A percentile compares a stretch with the other conserved stretches of the same genome.
Evolutionary conservation across 2,329 filamentous ascomycete species (phyloP).

Genomic region (Thelonectria rubi): DNA sequence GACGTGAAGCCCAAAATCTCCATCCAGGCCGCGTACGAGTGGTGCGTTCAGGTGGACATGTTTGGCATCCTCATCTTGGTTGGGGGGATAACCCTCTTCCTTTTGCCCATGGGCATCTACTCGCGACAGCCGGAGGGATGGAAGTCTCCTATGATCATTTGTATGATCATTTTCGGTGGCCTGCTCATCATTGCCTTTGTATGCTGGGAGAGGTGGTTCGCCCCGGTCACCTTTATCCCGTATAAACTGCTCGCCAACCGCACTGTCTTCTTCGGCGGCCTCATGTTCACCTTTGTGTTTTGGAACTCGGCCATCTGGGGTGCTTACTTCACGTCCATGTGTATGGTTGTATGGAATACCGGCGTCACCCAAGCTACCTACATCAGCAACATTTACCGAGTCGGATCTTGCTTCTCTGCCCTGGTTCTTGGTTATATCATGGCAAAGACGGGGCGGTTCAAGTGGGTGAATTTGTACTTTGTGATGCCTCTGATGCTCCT

Average conservation of each 20-base stretch:
- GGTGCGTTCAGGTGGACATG: slow-evolving; percentile 67
- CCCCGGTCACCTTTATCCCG: slow-evolving; percentile 65
- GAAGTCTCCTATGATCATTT: slow-evolving; percentile 60
- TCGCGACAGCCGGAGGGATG: slow-evolving; percentile 54
- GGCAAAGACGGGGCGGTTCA: slow-evolving; percentile 58
- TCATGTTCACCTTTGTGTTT: slow-evolving; percentile 51
- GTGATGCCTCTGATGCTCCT: slow-evolving; percentile 64
- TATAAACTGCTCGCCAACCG: slow-evolving; percentile 46
- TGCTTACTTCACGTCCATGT: slow-evolving; percentile 52
- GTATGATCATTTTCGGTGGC: slow-evolving; percentile 66
- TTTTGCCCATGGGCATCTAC: slow-evolving; percentile 73
- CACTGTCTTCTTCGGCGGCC: slow-evolving; percentile 50
- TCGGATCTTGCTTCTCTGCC: slow-evolving; percentile 48
- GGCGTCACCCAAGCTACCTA: slow-evolving; percentile 49
- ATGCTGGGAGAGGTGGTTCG: slow-evolving; percentile 65
- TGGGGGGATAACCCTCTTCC: slow-evolving; percentile 64
- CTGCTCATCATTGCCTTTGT: slow-evolving; percentile 64
- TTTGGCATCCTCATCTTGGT: slow-evolving; percentile 65
- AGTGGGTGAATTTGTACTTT: slow-evolving; percentile 59
- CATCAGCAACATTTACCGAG: slow-evolving; percentile 51
- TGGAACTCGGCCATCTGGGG: slow-evolving; percentile 51
- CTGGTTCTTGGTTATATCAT: slow-evolving; percentile 48
- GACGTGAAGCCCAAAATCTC: slow-evolving; percentile 29
- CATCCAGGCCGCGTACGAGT: slow-evolving; percentile 48
- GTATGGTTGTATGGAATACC: slow-evolving; percentile 51